Evolutionary conservation across 345 rosid species (phyloP).

Genomic region (Aquilaria malaccensis): DNA sequence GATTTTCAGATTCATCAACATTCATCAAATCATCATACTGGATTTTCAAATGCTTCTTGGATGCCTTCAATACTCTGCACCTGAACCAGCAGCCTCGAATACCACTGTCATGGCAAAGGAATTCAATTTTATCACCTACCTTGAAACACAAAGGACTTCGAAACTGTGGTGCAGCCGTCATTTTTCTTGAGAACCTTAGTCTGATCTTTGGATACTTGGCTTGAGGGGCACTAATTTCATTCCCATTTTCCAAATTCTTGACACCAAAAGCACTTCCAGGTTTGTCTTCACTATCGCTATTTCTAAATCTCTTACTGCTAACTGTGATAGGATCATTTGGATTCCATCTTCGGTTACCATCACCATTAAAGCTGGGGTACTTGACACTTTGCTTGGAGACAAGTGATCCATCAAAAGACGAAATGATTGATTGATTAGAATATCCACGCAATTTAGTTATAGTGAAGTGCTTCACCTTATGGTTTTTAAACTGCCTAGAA

Average conservation of each 20-base stretch:
- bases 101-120: constrained; percentile 50
- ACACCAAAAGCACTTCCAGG: constrained; percentile 15
- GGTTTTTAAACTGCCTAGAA: constrained; percentile 33
- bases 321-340: constrained; percentile 8
- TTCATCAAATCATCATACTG: constrained; percentile 34
- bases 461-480: constrained; percentile 35
- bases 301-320: constrained; percentile 15
- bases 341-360: constrained; percentile 15
- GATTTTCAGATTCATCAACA: constrained; percentile 29
- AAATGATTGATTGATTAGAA: constrained; percentile 32
- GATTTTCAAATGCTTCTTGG: constrained; percentile 27
- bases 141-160: constrained; percentile 9
- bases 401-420: constrained; percentile 13
- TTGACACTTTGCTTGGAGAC: constrained; percentile 16
- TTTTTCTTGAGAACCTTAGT: constrained; percentile 22
- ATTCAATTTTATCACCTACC: constrained; percentile 31
- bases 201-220: constrained; percentile 23
- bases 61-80: constrained; percentile 26
- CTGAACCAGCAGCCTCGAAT: constrained; percentile 55
- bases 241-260: constrained; percentile 8
- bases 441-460: constrained; percentile 42
- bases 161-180: constrained; percentile 6
- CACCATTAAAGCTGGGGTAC: constrained; percentile 9
- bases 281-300: constrained; percentile 4
- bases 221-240: constrained; percentile 5